phyloP scores from a whole-genome alignment of 2,329 filamentous ascomycete species.

The Ophiostoma piceae region DNA sequence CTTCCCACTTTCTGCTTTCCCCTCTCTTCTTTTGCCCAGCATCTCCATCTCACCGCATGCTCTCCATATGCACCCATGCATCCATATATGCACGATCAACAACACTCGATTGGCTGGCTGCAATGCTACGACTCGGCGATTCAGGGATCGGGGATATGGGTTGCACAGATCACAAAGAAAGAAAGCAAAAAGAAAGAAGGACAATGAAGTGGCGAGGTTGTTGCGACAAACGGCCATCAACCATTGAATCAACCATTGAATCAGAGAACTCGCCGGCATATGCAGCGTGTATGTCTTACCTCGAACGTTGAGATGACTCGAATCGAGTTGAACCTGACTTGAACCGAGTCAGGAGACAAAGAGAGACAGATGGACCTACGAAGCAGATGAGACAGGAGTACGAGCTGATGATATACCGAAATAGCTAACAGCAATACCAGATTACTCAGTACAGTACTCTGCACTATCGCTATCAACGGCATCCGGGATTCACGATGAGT shows the following conservation, averaged over 20 bases:
- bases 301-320: neutral
- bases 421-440: neutral
- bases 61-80: neutral
- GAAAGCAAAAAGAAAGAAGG: neutral
- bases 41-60: slow-evolving; percentile 5
- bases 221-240: neutral
- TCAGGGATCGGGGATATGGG: neutral
- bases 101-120: slow-evolving; percentile 11
- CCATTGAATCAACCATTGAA: neutral
- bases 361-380: neutral
- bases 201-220: neutral
- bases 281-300: neutral
- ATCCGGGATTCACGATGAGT: neutral
- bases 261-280: neutral
- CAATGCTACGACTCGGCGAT: slow-evolving; percentile 6
- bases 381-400: neutral
- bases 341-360: neutral
- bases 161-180: neutral
- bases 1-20: neutral
- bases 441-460: too few relatives aligned
- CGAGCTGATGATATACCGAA: neutral
- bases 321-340: neutral
- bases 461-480: neutral
- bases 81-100: slow-evolving; percentile 6
- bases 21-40: neutral